Evolutionary conservation across 306 rosid genomes (phyloP), one percentile per base, ranked within the genome.

Genomic region (Adenanthera pavonina): DNA sequence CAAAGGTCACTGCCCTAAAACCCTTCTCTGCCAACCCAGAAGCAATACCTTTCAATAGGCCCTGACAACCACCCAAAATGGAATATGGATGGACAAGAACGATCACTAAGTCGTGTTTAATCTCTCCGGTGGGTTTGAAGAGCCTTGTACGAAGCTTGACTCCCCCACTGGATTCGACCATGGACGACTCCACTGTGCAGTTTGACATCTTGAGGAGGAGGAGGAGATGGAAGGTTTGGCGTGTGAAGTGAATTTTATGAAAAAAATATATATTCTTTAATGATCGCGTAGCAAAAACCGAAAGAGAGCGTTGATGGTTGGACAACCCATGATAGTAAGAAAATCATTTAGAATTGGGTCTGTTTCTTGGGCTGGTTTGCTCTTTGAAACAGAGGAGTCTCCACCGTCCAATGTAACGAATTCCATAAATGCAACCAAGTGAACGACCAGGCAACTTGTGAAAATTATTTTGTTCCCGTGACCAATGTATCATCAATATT

Each of bases 11-110:
- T 6, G 97, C 89, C 4, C 44, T 79, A 43, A 62, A 89, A 41
- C 99, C 99, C 25, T 87, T 79, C 1, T 56, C 83, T 3, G 97
- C 98, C 72, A 92, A 80, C n/a, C 88, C 89, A 83, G 83, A 78
- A 1, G 98, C 99, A 1, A 95, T 91, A 16, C 99, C 99, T 85
- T 82, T 88, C 76, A 96, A 89, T 3, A 92, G 97, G 47, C 91
- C 98, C 74, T 93, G 99, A 9, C 87, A 93, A 9, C 98, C 99
- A 13, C 99, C 97, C 36, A 96, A 30, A 41, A 96, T n/a, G n/a
- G 99, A 89, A 80, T 87, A 93, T 0, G 99, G 99, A 75, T 96
- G 99, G 14, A 96, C 97, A 60, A 96, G 86, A 84, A 92, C 92
- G 36, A 91, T 86, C n/a, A 25, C 99, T 19, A 87, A 77, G 57